phyloP scores from a whole-genome alignment of 371 early-diverging fungal genomes.

The Blakeslea trispora region DNA sequence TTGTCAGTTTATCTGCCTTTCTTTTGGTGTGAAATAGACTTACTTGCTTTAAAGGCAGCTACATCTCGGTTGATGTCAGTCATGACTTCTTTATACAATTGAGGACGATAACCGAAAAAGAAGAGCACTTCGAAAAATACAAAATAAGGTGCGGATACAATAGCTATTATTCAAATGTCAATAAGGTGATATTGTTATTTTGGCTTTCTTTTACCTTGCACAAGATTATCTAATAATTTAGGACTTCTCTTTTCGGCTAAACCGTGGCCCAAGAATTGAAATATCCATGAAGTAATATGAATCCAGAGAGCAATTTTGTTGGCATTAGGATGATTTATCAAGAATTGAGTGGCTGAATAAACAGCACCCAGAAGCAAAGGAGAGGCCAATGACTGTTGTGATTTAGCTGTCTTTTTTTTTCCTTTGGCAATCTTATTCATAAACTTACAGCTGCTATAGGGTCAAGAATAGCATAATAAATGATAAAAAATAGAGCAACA shows the following conservation, averaged over 20 bases:
- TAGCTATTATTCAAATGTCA: slow-evolving; percentile 49
- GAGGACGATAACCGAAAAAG: slow-evolving; percentile 79
- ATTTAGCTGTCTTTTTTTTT: too few species aligned
- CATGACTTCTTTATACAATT: slow-evolving; percentile 66
- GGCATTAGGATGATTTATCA: slow-evolving; percentile 51
- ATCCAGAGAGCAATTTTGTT: slow-evolving; percentile 53
- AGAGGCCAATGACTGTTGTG: slow-evolving; percentile 52
- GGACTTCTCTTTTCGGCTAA: slow-evolving; percentile 88
- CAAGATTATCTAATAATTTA: slow-evolving; percentile 81
- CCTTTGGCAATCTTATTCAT: too few species aligned
- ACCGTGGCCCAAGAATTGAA: slow-evolving; percentile 91
- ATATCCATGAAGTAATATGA: slow-evolving; percentile 79
- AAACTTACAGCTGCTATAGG: slow-evolving; percentile 70
- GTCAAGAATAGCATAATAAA: slow-evolving; percentile 83
- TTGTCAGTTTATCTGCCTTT: too few species aligned
- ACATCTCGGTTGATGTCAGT: slow-evolving; percentile 63
- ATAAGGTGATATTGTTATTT: too few species aligned
- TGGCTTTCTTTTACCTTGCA: slow-evolving; percentile 84
- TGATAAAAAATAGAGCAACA: slow-evolving; percentile 52
- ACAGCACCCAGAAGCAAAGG: slow-evolving; percentile 65
- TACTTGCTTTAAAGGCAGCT: slow-evolving; percentile 58
- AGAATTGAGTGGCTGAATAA: slow-evolving; percentile 62
- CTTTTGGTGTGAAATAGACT: too few species aligned
- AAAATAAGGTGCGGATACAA: slow-evolving; percentile 94
- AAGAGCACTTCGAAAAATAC: slow-evolving; percentile 92